Evolutionary conservation across 495 filamentous ascomycete species (phyloP), one percentile per base, ranked within the genome.

Genomic region (Bombardia bombarda): DNA sequence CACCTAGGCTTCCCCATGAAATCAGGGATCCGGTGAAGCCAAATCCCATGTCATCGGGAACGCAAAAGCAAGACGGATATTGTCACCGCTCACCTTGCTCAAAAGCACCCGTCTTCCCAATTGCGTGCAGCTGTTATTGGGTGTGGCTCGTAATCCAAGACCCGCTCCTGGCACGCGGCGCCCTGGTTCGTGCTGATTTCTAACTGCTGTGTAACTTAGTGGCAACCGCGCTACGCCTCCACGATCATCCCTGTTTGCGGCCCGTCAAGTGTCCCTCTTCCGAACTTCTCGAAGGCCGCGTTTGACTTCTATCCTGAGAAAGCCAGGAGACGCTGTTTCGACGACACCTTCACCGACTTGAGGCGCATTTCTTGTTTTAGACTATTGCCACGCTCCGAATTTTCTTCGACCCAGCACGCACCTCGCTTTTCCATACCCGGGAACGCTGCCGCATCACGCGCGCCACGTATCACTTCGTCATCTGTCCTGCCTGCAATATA

Each of bases 181-280:
- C 35, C 35, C 35, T 38, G n/a, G 30, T 28, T 50, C 24, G 20
- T 46, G 23, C 41, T 47, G 43, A 44, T 47, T 47, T 50, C 40
- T 49, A 32, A 50, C 46, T 58, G 49, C 12, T 33, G 40, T 33
- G 28, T 33, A 42, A 42, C 40, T 19, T 30, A 46, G 42, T 32
- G 46, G 24, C 34, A 28, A 18, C 42, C 20, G 35, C 35, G 45
- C 14, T 32, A 20, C 26, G 39, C 36, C 40, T 39, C 36, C 22
- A 23, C 38, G 36, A 45, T 45, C 34, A 49, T 38, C 50, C 50
- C 47, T 46, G 46, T 34, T 33, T 16, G 21, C 22, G 17, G 6
- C 23, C 37, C 20, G 34, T 37, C 24, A 40, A 30, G 24, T 40
- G n/a, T 12, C 4, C 24, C 14, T 40, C 38, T n/a, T 40, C 24